Base-by-base conservation (phyloP, 768 basidiomycete species). In the Agrocybe chaxingu region DNA sequence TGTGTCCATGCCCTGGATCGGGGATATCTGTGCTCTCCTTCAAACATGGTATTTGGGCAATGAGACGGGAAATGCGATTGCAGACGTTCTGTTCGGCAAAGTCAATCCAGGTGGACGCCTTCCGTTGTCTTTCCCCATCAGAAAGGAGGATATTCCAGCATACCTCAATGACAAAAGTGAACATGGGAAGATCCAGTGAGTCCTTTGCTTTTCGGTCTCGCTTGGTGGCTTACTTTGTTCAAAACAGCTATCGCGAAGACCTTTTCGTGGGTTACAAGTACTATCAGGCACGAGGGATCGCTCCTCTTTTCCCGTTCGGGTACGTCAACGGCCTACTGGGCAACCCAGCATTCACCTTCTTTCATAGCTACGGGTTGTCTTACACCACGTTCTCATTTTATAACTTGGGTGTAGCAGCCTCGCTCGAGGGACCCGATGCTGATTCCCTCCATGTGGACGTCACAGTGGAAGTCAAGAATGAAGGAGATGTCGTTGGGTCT, bases 1-100 rank as follows among this genome's bases (percentile, higher is more conserved):
- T 1, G 78, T 87, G 2, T 71, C 81, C 2, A 88, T 90, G 85
- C 87, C 88, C 3, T 90, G 87, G 88, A 66, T 82, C 5, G 60
- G 77, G 48, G 60, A 74, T 32, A 80, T 84, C 12, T 62, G 68
- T 7, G 77, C 77, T 4, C 62, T 89, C 16, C 53, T 88, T 1
- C 83, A 87, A 48, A 70, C 82, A 4, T 85, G 82, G 81, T 85
- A 82, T 58, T 74, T 73, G 2, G 85, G 85, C 0, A 87, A 87
- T 55, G 84, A 84, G 63, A 70, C 70, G 34, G 84, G 84, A 13
- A 82, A 82, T 59, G 80, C 81, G 0, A 77, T 86, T 49, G 78
- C 81, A 12, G 85, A 87, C 61, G 71, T 85, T n/a, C 47, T 87
- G 24, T 83, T 76, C 56, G 85, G 84, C 31, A 71, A 68, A 42